Base-by-base conservation (phyloP, 768 basidiomycete genomes). In the Lentinus brumalis region DNA sequence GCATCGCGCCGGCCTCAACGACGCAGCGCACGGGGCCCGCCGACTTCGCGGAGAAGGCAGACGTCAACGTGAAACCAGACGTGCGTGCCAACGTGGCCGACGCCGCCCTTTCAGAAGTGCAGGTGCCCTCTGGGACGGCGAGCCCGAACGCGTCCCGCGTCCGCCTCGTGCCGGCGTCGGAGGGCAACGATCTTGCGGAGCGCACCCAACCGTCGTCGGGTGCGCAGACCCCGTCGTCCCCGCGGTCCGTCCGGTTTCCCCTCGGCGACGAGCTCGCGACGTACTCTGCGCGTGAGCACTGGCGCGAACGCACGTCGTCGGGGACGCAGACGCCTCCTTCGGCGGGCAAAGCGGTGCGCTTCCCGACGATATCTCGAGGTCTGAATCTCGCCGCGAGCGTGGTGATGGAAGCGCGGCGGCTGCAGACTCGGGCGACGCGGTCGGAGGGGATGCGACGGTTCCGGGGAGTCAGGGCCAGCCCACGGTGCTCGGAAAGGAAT, bases 401-500 rank as follows among this genome's bases (percentile, higher is more conserved):
- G 41, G 47, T 11, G 29, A 42, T 29, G 12, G 53, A 26, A 14
- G 44, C 54, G 51, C 41, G 2, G 18, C 5, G 21, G 30, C 38
- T 18, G 4, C 18, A 16, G 21, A 40, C 15, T 3, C 41, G 15
- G 53, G 32, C 4, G 53, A 35, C 47, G 47, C n/a, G 49, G 41
- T 35, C 14, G 47, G 40, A 6, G 53, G 49, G 6, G n/a, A 7
- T 35, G 30, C 46, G 50, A 29, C 26, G 15, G n/a, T 5, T 14
- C 35, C 35, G 35, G 35, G 35, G 35, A 35, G 50, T 35, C 45
- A 30, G 31, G 40, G 47, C 44, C 60, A 49, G 39, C 53, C 35
- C 18, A 47, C 61, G 31, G 21, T 47, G 46, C 50, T 45, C 26
- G 51, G 61, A 26, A 73, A 67, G 67, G 51, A 69, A 21, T 73